A percentile compares a stretch with the other conserved stretches of the same genome.
Evolutionary conservation across 202 grass and related monocot species (phyloP).

Genomic region (Carex arenaria): DNA sequence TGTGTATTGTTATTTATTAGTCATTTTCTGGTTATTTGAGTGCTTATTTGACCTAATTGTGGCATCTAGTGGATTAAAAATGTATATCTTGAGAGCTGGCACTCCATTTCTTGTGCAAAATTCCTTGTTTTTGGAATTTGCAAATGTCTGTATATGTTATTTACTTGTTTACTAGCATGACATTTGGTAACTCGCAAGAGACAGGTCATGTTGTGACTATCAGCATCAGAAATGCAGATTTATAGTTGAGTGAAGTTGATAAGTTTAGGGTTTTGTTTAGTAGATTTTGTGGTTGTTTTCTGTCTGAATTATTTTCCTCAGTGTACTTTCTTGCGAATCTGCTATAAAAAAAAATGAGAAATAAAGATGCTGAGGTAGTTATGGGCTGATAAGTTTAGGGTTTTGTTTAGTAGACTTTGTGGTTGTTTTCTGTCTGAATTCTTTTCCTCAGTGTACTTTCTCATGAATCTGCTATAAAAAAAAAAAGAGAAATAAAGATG

Average conservation of each 20-base stretch:
- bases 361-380: background rate
- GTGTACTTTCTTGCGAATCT: background rate
- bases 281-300: background rate
- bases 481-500: background rate
- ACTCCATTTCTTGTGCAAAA: background rate
- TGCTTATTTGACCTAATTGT: conserved; percentile 12
- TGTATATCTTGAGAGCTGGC: background rate
- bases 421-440: background rate
- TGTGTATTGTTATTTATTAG: conserved; percentile 19
- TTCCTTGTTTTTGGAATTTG: conserved; percentile 1
- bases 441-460: background rate
- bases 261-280: background rate
- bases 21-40: background rate
- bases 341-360: background rate
- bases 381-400: background rate
- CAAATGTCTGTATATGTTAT: conserved; percentile 10
- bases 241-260: background rate
- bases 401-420: background rate
- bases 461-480: background rate
- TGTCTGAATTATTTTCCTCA: background rate
- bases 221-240: background rate
- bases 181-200: background rate
- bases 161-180: background rate
- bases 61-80: conserved; percentile 6
- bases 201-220: background rate